phyloP scores from a whole-genome alignment of 441 rosid genomes.

The Cnidoscolus chayamansa region DNA sequence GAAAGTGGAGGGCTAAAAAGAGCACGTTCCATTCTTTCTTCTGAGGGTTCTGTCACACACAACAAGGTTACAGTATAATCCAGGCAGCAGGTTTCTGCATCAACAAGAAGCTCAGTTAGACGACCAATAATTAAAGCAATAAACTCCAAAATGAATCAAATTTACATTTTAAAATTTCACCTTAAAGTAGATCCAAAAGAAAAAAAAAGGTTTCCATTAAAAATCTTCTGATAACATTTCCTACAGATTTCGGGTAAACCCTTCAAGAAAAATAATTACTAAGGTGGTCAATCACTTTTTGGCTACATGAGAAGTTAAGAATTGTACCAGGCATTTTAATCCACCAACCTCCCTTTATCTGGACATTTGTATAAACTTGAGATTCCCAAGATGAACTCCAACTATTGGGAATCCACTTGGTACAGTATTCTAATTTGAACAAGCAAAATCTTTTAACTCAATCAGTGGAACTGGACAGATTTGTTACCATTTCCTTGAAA shows the following conservation, averaged over 20 bases:
- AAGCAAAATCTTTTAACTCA: neutral
- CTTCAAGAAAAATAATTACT: neutral
- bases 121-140: slow-evolving; percentile 4
- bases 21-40: slow-evolving; percentile 96
- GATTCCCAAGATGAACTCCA: neutral
- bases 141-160: slow-evolving; percentile 7
- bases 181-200: neutral
- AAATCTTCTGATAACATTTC: neutral
- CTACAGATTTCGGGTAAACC: neutral
- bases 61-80: slow-evolving; percentile 52
- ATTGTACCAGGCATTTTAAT: neutral
- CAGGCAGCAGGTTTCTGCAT: slow-evolving; percentile 50
- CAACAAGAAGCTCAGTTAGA: slow-evolving; percentile 19
- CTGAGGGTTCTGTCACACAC: slow-evolving; percentile 69
- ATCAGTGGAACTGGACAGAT: neutral
- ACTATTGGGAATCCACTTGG: neutral
- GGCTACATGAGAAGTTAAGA: neutral
- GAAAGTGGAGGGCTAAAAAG: slow-evolving; percentile 93
- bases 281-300: neutral
- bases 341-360: neutral
- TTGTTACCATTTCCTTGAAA: neutral
- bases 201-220: neutral
- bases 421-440: neutral
- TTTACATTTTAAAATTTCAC: slow-evolving; percentile 3
- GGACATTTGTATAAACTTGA: neutral